Conservation (phyloP, 495 filamentous ascomycete species). For the Penicillium desertorum region DNA sequence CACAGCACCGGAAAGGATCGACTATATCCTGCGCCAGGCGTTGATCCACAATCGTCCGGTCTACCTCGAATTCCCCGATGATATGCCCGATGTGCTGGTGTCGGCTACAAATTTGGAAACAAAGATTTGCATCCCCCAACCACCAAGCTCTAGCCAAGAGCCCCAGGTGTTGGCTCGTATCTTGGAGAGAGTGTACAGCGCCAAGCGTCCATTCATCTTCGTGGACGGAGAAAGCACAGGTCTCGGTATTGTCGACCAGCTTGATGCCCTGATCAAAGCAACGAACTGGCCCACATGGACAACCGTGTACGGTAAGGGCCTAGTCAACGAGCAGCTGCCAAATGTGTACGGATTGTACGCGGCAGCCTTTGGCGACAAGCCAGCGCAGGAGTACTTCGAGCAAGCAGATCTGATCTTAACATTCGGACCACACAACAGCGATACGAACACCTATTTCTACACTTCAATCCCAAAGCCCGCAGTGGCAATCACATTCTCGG, state of each 20-base stretch:
- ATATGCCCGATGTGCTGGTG: constrained; percentile 39
- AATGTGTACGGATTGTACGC: constrained; percentile 41
- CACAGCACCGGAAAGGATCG: constrained; percentile 40
- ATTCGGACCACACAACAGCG: constrained; percentile 37
- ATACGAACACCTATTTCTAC: constrained; percentile 39
- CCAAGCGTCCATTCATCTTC: constrained; percentile 36
- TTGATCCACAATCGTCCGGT: constrained; percentile 43
- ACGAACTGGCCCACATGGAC: constrained; percentile 38
- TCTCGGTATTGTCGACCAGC: constrained; percentile 27
- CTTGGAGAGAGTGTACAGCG: constrained; percentile 33
- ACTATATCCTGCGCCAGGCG: constrained; percentile 39
- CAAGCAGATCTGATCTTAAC: constrained; percentile 35
- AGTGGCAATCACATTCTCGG: constrained; percentile 31
- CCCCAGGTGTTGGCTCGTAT: constrained; percentile 22
- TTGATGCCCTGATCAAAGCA: constrained; percentile 30
- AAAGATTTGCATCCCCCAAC: constrained; percentile 15
- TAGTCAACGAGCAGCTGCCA: constrained; percentile 37
- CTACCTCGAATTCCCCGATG: constrained; percentile 45
- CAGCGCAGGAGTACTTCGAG: constrained; percentile 29
- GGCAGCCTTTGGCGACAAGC: constrained; percentile 26
- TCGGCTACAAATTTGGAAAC: constrained; percentile 26
- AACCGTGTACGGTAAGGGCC: constrained; percentile 38
- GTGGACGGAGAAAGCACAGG: constrained; percentile 37
- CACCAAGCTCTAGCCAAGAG: constrained; percentile 20
- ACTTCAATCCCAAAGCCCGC: constrained; percentile 29